These are phyloP conservation scores for Saccharomycopsis capsularis DNA, from an alignment of 805 yeast genomes.

Conservation along the genomic window DNA sequence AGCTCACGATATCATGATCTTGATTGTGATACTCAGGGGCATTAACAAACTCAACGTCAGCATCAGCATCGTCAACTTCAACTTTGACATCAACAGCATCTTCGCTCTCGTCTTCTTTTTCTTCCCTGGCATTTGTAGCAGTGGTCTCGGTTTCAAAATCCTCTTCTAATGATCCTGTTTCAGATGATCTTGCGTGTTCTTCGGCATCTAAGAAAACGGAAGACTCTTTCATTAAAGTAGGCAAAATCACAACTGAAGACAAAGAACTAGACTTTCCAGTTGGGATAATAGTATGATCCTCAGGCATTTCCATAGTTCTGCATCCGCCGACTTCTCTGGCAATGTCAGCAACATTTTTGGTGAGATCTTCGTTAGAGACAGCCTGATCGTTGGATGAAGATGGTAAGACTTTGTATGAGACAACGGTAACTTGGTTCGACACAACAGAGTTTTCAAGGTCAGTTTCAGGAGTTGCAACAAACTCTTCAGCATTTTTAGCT, in stretches of 20 bases:
- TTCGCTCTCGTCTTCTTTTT: not conserved
- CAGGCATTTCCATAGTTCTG: too few relatives aligned
- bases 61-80: not conserved
- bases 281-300: too few relatives aligned
- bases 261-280: not conserved
- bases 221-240: constrained; percentile 12
- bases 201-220: constrained; percentile 7
- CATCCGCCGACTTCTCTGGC: not conserved
- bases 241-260: constrained; percentile 12
- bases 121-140: not conserved
- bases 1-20: constrained; percentile 4
- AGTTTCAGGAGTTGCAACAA: not conserved
- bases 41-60: constrained; percentile 2
- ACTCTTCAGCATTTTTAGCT: too few relatives aligned
- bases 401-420: too few relatives aligned
- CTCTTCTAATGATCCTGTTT: not conserved
- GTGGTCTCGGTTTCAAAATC: not conserved
- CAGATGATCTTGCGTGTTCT: too few relatives aligned
- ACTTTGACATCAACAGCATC: not conserved
- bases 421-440: too few relatives aligned
- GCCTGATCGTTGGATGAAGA: too few relatives aligned
- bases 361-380: not conserved
- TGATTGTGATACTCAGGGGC: constrained; percentile 1
- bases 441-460: not conserved
- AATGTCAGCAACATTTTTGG: too few relatives aligned